Base-by-base conservation (phyloP, 305 asterid species). In the Fraxinus latifolia region DNA sequence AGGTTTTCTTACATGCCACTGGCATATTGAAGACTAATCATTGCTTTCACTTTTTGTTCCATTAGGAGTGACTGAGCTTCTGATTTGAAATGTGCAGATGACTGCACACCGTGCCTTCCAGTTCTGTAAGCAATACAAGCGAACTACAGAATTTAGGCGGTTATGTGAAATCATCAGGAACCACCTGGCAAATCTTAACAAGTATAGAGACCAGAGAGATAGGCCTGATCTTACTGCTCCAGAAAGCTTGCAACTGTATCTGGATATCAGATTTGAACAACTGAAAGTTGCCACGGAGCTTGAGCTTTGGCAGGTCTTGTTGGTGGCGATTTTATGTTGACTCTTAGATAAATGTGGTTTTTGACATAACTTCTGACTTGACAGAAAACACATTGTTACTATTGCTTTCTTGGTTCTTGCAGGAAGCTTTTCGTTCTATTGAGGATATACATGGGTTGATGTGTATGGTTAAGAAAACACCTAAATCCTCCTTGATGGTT, bases 51-150 rank as follows among this genome's bases (percentile, higher is more conserved):
- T 29, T 65, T 65, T 65, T 65, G 36, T 65, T 65, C 4, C 17
- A 11, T 29, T n/a, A 25, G 1, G 21, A 68, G 74, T 82, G 62
- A 23, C 70, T 17, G 39, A 53, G 55, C 29, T 84, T 47, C 76
- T 78, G 42, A 74, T 19, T 50, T 80, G 17, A 29, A 82, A 44
- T 80, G 60, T 80, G 67, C 89, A 96, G 99, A 94, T 94, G 98
- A 92, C 98, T 34, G 98, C 98, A 31, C 98, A 94, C 62, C 98
- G 99, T 33, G 99, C 99, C 83, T 94, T 94, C 86, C 98, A 96
- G 85, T 96, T 96, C 87, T 96, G 99, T 88, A 96, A 92, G 92
- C 98, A 96, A 85, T 96, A 96, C 92, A 96, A 93, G 76, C 91
- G 99, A 23, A 89, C 95, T 44, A 96, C 98, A 53, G 99, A 96